These are phyloP conservation scores for Biscogniauxia sp. DNA, from an alignment of 2,329 filamentous ascomycete genomes.

Conservation along the genomic window DNA sequence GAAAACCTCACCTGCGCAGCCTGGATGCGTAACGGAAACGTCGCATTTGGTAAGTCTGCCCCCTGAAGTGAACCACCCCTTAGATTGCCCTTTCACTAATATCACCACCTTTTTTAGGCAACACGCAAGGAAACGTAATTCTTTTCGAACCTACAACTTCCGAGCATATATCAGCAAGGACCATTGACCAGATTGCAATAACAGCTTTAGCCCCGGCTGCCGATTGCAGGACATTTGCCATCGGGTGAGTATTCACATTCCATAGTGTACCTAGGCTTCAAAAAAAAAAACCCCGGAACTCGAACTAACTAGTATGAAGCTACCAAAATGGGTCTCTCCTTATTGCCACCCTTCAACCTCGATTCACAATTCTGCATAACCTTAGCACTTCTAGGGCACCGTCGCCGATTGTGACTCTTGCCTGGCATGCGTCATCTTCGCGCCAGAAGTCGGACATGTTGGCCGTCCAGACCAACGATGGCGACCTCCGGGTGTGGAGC, in stretches of 20 bases:
- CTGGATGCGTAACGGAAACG: conserved; percentile 97
- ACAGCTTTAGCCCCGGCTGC: conserved; percentile 86
- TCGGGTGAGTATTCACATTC: conserved; percentile 65
- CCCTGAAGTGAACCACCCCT: background rate
- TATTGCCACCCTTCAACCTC: conserved; percentile 82
- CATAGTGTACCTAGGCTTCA: conserved; percentile 2
- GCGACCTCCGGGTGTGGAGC: conserved; percentile 94
- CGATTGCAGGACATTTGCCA: conserved; percentile 92
- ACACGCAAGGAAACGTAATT: conserved; percentile 88
- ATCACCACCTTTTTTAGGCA: conserved; percentile 56
- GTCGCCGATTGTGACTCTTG: conserved; percentile 80
- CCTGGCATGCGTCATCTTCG: conserved; percentile 95
- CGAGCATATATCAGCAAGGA: conserved; percentile 87
- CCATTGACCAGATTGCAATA: conserved; percentile 87
- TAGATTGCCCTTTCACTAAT: conserved; percentile 3
- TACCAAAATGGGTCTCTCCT: conserved; percentile 95
- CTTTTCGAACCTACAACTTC: conserved; percentile 91
- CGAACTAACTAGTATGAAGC: conserved; percentile 43
- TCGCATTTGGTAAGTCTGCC: conserved; percentile 78
- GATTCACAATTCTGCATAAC: conserved; percentile 92
- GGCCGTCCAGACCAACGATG: conserved; percentile 86
- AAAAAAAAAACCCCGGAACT: conserved; percentile 1
- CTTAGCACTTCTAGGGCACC: conserved; percentile 80
- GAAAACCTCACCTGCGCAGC: conserved; percentile 79
- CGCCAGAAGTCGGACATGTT: conserved; percentile 98